Evolutionary conservation across 768 basidiomycete species (phyloP).

Genomic region (Lactifluus echinatus): DNA sequence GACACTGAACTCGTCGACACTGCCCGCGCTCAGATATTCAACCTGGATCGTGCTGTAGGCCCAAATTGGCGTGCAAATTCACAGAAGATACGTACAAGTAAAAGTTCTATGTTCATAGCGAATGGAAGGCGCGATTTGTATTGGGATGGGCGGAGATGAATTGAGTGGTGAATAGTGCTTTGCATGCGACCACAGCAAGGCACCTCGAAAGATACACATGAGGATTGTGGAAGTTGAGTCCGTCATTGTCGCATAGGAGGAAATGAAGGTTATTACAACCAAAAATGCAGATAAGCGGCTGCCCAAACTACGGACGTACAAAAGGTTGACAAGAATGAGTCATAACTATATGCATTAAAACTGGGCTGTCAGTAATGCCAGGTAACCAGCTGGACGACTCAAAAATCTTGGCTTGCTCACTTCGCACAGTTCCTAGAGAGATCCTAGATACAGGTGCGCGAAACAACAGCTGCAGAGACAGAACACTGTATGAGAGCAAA

Average conservation of each 20-base stretch:
- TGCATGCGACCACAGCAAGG: conserved; percentile 6
- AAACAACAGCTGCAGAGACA: not conserved
- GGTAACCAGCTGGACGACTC: not conserved
- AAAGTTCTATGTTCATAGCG: not conserved
- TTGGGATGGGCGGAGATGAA: conserved; percentile 3
- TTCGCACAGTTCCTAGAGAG: not conserved
- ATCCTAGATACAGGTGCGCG: not conserved
- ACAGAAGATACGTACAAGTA: not conserved
- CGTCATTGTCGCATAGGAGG: not conserved
- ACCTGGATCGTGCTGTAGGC: not conserved
- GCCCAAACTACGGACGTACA: not conserved
- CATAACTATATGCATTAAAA: not conserved
- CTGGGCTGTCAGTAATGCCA: not conserved
- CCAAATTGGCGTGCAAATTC: not conserved
- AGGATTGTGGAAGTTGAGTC: not conserved
- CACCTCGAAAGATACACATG: not conserved
- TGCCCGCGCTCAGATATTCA: not conserved
- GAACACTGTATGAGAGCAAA: not conserved
- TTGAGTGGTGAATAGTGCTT: not conserved
- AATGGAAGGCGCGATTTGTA: not conserved
- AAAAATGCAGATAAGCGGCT: not conserved
- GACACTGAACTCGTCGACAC: not conserved
- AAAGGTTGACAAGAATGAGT: not conserved
- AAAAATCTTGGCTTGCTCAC: not conserved
- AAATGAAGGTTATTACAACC: not conserved